Evolutionary conservation across 768 basidiomycete genomes (phyloP), one percentile per base, ranked within the genome.

Genomic region (Phlebiopsis flavidoalba): DNA sequence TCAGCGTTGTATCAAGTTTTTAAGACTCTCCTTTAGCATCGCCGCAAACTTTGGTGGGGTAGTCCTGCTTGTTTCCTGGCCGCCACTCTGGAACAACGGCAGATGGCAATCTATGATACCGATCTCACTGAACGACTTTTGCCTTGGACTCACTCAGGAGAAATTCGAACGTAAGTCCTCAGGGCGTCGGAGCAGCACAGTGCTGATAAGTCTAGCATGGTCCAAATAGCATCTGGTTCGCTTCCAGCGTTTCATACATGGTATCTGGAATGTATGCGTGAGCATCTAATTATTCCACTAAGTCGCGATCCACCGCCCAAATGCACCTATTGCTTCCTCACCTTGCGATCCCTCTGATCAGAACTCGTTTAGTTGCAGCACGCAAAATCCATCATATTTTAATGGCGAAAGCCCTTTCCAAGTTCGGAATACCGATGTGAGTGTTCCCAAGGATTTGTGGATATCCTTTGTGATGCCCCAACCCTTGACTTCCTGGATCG

Each of bases 301-400:
- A n/a, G 66, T 67, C n/a, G 26, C 26, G 26, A 31, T n/a, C 26
- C 26, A 31, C 26, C n/a, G n/a, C n/a, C n/a, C n/a, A 8, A 48
- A 55, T 33, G 15, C 5, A 11, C 22, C 11, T 10, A 10, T n/a
- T 10, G 2, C 17, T 12, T 43, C 3, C 12, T 8, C 40, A 43
- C 26, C 6, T 31, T 6, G 11, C 36, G 5, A 5, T n/a, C 19
- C 52, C 6, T 17, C 37, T 47, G n/a, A 26, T 56, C 21, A 24
- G n/a, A n/a, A 4, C 14, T 6, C 26, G 21, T 4, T n/a, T 40
- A 68, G 67, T 60, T 68, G 6, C 58, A 68, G 31, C n/a, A n/a
- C 76, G 76, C 22, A 73, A 74, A 50, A 72, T 75, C 1, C 72
- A 73, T 61, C 77, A 79, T n/a, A n/a, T n/a, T 64, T 64, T 77